These are phyloP conservation scores for Trichomonas tenax DNA, from an alignment of 208 protist genomes.

Conservation along the genomic window DNA sequence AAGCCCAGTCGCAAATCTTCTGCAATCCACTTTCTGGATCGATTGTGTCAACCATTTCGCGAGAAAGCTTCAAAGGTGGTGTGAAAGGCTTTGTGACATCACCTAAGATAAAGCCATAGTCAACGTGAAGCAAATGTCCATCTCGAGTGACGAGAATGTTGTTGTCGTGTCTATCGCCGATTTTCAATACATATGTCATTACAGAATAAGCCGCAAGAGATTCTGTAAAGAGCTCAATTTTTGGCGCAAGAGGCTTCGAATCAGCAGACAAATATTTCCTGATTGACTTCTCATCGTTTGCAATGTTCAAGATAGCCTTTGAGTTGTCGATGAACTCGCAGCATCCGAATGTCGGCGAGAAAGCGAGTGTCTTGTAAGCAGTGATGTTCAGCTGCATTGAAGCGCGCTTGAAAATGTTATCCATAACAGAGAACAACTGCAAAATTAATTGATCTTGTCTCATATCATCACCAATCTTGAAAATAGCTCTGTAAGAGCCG, in stretches of 20 bases:
- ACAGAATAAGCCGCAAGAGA: conserved; percentile 61
- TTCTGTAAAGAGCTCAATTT: conserved; percentile 3
- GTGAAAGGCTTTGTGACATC: conserved; percentile 81
- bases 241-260: neutral
- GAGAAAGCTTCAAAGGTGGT: conserved; percentile 73
- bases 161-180: conserved; percentile 71
- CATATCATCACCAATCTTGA: conserved; percentile 65
- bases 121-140: conserved; percentile 83
- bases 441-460: conserved; percentile 89
- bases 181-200: conserved; percentile 81
- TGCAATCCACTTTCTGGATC: conserved; percentile 40
- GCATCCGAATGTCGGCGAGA: conserved; percentile 10
- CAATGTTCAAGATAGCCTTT: neutral
- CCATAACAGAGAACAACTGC: conserved; percentile 50
- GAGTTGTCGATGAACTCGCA: conserved; percentile 11
- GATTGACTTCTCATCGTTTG: neutral
- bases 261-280: neutral
- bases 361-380: neutral
- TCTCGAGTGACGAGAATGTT: conserved; percentile 41
- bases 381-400: conserved; percentile 2
- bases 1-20: neutral
- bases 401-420: conserved; percentile 28
- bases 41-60: conserved; percentile 58
- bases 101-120: conserved; percentile 89
- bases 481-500: neutral